Evolutionary conservation across 1,284 basidiomycete genomes (phyloP).

Genomic region (Fomitopsis betulina): DNA sequence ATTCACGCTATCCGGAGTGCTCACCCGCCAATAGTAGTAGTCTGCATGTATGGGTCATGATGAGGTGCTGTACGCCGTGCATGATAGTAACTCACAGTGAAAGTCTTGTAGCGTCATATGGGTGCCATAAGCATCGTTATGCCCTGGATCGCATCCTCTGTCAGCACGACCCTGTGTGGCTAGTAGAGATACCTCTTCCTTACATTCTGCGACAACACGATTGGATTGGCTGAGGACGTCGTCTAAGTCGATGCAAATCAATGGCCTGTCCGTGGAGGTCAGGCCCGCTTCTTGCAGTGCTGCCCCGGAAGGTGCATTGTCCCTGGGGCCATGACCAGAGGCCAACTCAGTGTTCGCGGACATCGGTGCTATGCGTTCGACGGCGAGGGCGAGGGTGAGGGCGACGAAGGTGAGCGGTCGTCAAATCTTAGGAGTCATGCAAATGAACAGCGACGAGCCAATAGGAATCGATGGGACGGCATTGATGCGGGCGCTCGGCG

Average conservation of each 20-base stretch:
- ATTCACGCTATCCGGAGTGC: background rate
- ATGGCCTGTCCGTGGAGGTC: constrained; percentile 21
- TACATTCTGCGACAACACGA: constrained; percentile 59
- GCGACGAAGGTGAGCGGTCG: too few relatives aligned
- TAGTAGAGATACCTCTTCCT: constrained; percentile 10
- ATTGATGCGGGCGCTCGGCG: constrained; percentile 1
- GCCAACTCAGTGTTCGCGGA: background rate
- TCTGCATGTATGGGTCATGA: constrained; percentile 24
- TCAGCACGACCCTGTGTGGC: background rate
- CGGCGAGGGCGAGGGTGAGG: background rate
- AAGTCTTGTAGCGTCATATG: constrained; percentile 50
- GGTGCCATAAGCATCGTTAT: constrained; percentile 62
- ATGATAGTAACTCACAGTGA: constrained; percentile 38
- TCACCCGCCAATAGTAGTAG: constrained; percentile 68
- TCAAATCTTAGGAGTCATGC: background rate
- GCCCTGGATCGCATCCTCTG: constrained; percentile 41
- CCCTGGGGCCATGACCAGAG: constrained; percentile 3
- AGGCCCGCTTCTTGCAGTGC: background rate
- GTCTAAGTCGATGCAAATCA: constrained; percentile 74
- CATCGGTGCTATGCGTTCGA: background rate
- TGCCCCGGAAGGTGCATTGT: constrained; percentile 7
- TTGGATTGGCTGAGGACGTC: constrained; percentile 77
- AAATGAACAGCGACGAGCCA: background rate
- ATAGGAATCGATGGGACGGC: background rate
- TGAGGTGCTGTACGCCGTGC: constrained; percentile 15